Base-by-base conservation (phyloP, 345 rosid species). In the Eucalyptus cloeziana region DNA sequence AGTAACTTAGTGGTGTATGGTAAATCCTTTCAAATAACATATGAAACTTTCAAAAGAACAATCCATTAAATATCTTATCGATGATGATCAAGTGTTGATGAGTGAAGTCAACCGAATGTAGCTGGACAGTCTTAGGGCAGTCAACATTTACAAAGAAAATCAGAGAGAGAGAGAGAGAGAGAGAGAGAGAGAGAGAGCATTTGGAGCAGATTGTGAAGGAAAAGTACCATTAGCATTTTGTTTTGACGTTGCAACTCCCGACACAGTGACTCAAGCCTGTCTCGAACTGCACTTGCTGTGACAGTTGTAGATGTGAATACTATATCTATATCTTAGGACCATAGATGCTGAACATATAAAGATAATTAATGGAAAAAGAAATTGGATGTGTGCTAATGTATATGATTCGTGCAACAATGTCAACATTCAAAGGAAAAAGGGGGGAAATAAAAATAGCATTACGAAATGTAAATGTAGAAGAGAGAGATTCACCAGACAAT, bases 191-290 rank as follows among this genome's bases (percentile, higher is more conserved):
- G 81, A 37, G 45, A 71, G n/a, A 86, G 13, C 25, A 24, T 31
- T 3, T 7, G 62, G 17, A 21, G 51, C 10, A 49, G 86, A 49
- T 44, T 44, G 47, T 33, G 87, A 50, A 69, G 89, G 88, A 89
- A 88, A 44, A 64, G 88, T 92, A 97, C 99, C 99, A 96, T 97
- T 89, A 97, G 90, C 94, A 96, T 90, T 94, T 96, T 97, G 93
- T 97, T 97, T 89, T 97, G 99, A 47, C 98, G 96, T 90, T 96
- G 99, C 88, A 96, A 93, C 93, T 97, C 99, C 92, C 99, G 93
- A 90, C 98, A 97, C 60, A 97, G 94, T 3, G 99, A 96, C 92
- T 96, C 98, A 86, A 97, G 98, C 93, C 95, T 97, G 90, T 96
- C 98, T 62, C 98, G 97, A 86, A 97, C 96, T 88, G 95, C 91